Percentiles rank a stretch among this genome's conserved stretches.
These are phyloP conservation scores for Colletotrichum tofieldiae DNA, from an alignment of 2,329 filamentous ascomycete genomes.

Conservation along the genomic window DNA sequence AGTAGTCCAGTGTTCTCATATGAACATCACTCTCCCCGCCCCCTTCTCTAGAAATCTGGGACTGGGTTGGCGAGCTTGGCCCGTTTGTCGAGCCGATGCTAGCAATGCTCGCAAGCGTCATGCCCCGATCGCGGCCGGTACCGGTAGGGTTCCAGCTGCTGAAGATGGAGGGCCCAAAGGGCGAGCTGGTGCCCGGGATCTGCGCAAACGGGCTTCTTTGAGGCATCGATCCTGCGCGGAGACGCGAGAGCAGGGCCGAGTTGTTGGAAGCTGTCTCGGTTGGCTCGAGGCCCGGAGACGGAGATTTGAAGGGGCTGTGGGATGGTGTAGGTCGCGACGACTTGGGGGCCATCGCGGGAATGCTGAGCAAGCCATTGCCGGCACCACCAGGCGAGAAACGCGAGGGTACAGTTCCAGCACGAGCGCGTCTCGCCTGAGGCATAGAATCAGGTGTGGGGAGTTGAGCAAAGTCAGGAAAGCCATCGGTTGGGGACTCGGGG, in stretches of 20 bases:
- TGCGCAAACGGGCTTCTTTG: conserved; percentile 81
- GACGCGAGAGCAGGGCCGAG: conserved; percentile 84
- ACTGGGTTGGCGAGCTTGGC: conserved; percentile 88
- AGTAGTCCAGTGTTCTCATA: conserved; percentile 93
- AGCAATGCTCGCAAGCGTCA: conserved; percentile 85
- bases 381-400: conserved; percentile 86
- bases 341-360: conserved; percentile 77
- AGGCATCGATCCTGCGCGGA: conserved; percentile 94
- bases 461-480: conserved; percentile 90
- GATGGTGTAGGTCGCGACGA: conserved; percentile 89
- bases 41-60: conserved; percentile 88
- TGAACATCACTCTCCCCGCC: conserved; percentile 88
- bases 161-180: conserved; percentile 93
- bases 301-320: conserved; percentile 87
- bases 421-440: conserved; percentile 82
- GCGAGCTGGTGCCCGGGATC: conserved; percentile 68
- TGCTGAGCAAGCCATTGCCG: conserved; percentile 70
- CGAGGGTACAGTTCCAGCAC: conserved; percentile 96
- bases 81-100: conserved; percentile 90
- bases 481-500: conserved; percentile 95
- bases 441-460: conserved; percentile 77
- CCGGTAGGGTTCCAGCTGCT: conserved; percentile 79
- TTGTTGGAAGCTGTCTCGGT: conserved; percentile 67
- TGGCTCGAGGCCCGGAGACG: conserved; percentile 68
- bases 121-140: conserved; percentile 83